A percentile compares a stretch with the other conserved stretches of the same genome.
Conservation (phyloP, 208 protist genomes). For the Balamuthia mandrillaris region DNA sequence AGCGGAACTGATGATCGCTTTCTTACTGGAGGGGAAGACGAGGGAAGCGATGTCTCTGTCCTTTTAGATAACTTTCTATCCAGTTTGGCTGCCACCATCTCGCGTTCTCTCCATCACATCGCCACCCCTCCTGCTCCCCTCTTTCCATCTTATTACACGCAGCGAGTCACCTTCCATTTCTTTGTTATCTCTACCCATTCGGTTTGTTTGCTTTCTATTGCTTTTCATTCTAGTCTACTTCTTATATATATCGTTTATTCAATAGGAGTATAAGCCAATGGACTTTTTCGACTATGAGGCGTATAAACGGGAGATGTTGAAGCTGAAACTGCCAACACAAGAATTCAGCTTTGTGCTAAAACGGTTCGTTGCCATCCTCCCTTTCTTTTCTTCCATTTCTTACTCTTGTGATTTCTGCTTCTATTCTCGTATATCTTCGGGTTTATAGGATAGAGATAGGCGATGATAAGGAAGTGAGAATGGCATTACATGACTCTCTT, state of each 20-base stretch:
- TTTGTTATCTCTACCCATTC: slow-evolving; percentile 3
- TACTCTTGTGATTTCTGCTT: background rate
- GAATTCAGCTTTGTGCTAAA: slow-evolving; percentile 3
- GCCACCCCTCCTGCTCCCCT: background rate
- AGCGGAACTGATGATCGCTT: too few species aligned
- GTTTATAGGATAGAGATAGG: background rate
- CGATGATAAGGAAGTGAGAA: background rate
- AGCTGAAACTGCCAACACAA: slow-evolving; percentile 14
- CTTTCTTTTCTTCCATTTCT: too few species aligned
- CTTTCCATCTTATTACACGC: background rate
- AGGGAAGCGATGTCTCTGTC: background rate
- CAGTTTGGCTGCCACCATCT: background rate
- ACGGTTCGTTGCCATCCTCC: background rate
- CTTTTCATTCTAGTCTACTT: background rate
- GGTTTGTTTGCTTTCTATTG: background rate
- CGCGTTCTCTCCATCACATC: background rate
- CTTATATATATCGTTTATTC: background rate
- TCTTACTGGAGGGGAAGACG: too few species aligned
- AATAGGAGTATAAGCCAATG: background rate
- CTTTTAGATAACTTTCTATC: slow-evolving; percentile 20
- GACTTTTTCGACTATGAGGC: background rate
- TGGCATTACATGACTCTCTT: background rate
- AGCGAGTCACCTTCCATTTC: slow-evolving; percentile 6
- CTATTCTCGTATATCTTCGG: too few species aligned
- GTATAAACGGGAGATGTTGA: slow-evolving; percentile 2